Evolutionary conservation across 441 rosid genomes (phyloP).

Genomic region (Euphorbia corollata): DNA sequence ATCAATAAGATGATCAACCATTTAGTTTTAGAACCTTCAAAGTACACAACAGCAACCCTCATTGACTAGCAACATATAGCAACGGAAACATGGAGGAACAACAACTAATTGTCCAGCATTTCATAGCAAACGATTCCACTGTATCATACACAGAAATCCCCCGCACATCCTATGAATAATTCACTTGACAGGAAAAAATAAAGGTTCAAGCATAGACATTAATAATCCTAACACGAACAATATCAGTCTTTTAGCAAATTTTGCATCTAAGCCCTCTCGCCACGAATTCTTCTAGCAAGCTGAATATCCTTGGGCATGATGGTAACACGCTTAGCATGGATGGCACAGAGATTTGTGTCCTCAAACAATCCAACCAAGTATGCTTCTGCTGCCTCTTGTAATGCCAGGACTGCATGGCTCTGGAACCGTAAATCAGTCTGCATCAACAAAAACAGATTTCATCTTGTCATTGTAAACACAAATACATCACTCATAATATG

Average conservation of each 20-base stretch:
- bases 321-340: constrained; percentile 72
- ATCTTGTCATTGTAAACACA: too few species aligned
- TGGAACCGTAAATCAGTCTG: constrained; percentile 65
- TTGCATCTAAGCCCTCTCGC: constrained; percentile 50
- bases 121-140: constrained; percentile 11
- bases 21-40: too few species aligned
- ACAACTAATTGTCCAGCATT: not conserved
- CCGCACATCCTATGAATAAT: not conserved
- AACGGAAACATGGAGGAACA: not conserved
- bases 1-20: too few species aligned
- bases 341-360: constrained; percentile 73
- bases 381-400: constrained; percentile 72
- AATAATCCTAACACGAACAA: constrained; percentile 8
- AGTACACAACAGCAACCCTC: not conserved
- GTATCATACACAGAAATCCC: constrained; percentile 5
- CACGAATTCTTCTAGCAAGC: constrained; percentile 61
- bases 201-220: not conserved
- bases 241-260: constrained; percentile 33
- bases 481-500: not conserved
- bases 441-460: not conserved
- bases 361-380: constrained; percentile 69
- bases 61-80: not conserved
- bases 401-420: constrained; percentile 59
- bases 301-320: constrained; percentile 73
- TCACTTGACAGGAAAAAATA: not conserved